phyloP scores from a whole-genome alignment of 192 early-diverging fungal genomes.

The Chytriomyces sp. region DNA sequence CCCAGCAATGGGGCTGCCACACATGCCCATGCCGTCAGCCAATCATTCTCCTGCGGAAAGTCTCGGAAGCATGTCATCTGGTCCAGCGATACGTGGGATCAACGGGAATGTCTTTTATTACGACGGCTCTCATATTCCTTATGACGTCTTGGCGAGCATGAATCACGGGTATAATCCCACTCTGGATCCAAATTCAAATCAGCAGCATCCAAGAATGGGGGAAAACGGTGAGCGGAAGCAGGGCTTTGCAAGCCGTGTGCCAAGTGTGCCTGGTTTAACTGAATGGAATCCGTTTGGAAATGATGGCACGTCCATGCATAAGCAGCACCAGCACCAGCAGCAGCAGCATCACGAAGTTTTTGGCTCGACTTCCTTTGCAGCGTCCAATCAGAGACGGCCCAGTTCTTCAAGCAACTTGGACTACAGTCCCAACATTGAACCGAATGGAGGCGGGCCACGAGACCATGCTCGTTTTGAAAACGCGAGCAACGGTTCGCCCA shows the following conservation, averaged over 20 bases:
- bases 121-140: background rate
- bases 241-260: constrained; percentile 37
- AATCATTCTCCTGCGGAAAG: background rate
- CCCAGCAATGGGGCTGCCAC: too few relatives aligned
- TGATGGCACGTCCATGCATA: background rate
- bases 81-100: background rate
- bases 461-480: background rate
- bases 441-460: background rate
- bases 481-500: background rate
- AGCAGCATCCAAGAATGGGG: constrained; percentile 46
- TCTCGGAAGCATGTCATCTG: background rate
- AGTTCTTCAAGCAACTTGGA: background rate
- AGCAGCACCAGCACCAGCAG: background rate
- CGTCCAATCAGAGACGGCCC: background rate
- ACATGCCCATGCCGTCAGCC: too few relatives aligned
- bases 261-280: constrained; percentile 35
- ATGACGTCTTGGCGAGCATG: constrained; percentile 2
- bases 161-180: background rate
- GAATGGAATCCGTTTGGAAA: constrained; percentile 48
- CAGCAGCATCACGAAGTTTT: background rate
- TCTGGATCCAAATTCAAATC: background rate
- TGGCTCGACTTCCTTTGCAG: background rate
- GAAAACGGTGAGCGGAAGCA: constrained; percentile 47
- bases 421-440: background rate
- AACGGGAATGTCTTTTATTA: background rate